These are phyloP conservation scores for Zelonia costaricensis DNA, from an alignment of 208 protist genomes.

Conservation along the genomic window DNA sequence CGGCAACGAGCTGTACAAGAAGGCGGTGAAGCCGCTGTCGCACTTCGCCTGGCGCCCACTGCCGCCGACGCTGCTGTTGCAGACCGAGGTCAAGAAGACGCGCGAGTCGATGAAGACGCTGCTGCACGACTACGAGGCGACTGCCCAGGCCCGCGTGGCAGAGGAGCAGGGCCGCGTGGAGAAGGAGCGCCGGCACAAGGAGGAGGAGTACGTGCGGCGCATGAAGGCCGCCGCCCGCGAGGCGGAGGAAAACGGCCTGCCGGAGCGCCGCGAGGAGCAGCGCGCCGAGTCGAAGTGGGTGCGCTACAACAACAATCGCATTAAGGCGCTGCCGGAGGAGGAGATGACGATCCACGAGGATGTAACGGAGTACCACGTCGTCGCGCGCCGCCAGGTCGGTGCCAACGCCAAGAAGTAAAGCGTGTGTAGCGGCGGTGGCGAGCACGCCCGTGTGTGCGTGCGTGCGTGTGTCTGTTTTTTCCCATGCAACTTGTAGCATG, in stretches of 20 bases:
- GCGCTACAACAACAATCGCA: slow-evolving; percentile 63
- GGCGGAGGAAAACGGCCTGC: slow-evolving; percentile 44
- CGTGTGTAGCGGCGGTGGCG: too few relatives aligned
- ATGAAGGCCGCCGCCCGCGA: slow-evolving; percentile 72
- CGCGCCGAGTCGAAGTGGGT: slow-evolving; percentile 65
- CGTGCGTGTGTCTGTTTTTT: too few relatives aligned
- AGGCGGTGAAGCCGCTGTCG: slow-evolving; percentile 66
- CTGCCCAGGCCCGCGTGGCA: slow-evolving; percentile 38
- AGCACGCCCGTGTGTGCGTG: too few relatives aligned
- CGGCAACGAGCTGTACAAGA: slow-evolving; percentile 69
- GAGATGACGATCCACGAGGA: slow-evolving; percentile 70
- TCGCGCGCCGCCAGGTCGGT: slow-evolving; percentile 37
- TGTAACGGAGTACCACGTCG: slow-evolving; percentile 71
- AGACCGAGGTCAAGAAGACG: slow-evolving; percentile 58
- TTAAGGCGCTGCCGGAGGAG: slow-evolving; percentile 71
- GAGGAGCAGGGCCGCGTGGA: slow-evolving; percentile 39
- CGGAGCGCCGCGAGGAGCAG: slow-evolving; percentile 57
- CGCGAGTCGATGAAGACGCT: slow-evolving; percentile 57
- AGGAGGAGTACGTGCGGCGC: slow-evolving; percentile 73
- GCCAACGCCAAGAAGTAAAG: slow-evolving; percentile 6
- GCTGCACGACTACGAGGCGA: slow-evolving; percentile 68
- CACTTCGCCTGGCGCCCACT: slow-evolving; percentile 92
- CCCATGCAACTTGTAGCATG: too few relatives aligned
- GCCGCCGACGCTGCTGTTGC: slow-evolving; percentile 57
- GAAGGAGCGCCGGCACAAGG: slow-evolving; percentile 54